These are phyloP conservation scores for Phytopythium montanum DNA, from an alignment of 352 stramenopile genomes.

Conservation along the genomic window DNA sequence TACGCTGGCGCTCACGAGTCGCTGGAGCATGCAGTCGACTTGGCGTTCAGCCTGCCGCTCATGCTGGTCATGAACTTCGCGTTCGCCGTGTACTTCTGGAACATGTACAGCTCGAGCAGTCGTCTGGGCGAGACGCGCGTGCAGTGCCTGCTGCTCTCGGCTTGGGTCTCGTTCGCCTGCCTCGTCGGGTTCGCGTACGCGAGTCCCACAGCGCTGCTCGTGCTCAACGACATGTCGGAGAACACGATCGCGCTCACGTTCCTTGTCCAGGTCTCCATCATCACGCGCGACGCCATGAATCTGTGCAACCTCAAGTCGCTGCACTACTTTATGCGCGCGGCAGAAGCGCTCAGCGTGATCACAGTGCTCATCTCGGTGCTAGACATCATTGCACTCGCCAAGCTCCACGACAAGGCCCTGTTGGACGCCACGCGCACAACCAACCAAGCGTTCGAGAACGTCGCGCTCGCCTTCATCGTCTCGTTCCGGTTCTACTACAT, in stretches of 20 bases:
- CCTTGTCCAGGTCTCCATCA: conserved; percentile 28
- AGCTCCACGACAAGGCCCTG: not conserved
- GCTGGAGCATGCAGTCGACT: conserved; percentile 5
- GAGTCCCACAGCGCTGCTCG: conserved; percentile 4
- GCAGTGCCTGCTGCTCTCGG: conserved; percentile 5
- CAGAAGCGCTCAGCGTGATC: conserved; percentile 13
- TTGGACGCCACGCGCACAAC: not conserved
- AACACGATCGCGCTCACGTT: conserved; percentile 17
- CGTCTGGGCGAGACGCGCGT: conserved; percentile 4
- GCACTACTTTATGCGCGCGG: conserved; percentile 13
- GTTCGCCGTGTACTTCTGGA: conserved; percentile 14
- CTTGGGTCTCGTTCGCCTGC: conserved; percentile 10
- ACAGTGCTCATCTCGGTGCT: conserved; percentile 3
- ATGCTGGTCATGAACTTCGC: conserved; percentile 17
- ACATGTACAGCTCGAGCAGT: conserved; percentile 10
- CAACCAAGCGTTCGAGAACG: conserved; percentile 16
- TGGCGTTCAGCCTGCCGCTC: conserved; percentile 12
- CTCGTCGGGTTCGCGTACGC: conserved; percentile 14
- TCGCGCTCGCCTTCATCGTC: conserved; percentile 21
- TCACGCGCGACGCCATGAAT: conserved; percentile 24
- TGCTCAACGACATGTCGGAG: conserved; percentile 19
- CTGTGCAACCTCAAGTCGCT: conserved; percentile 21
- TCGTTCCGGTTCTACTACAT: conserved; percentile 29
- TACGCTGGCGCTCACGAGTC: not conserved
- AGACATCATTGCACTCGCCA: conserved; percentile 6